A percentile compares a stretch with the other conserved stretches of the same genome.
phyloP scores from a whole-genome alignment of 345 rosid species.

The Euphorbia tirucalli region DNA sequence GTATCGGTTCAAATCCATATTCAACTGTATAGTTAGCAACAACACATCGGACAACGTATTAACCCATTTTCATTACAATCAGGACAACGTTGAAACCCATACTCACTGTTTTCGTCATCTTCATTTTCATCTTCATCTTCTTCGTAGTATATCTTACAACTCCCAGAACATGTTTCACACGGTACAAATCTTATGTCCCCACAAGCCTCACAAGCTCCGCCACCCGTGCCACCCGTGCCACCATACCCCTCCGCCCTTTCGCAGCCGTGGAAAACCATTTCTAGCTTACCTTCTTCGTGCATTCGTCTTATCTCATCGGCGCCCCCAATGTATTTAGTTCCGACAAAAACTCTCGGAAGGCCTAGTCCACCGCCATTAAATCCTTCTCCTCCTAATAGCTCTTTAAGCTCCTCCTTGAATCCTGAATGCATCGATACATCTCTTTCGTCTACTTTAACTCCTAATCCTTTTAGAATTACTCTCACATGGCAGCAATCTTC shows the following conservation, averaged over 20 bases:
- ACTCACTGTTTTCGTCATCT: slow-evolving; percentile 34
- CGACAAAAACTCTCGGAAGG: slow-evolving; percentile 28
- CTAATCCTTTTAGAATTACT: slow-evolving; percentile 59
- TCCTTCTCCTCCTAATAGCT: slow-evolving; percentile 20
- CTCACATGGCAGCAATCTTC: slow-evolving; percentile 77
- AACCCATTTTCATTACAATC: slow-evolving; percentile 37
- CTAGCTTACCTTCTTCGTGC: slow-evolving; percentile 33
- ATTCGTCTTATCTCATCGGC: slow-evolving; percentile 27
- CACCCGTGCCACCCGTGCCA: neutral
- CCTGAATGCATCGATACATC: slow-evolving; percentile 85
- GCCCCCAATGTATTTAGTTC: slow-evolving; percentile 26
- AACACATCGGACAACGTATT: slow-evolving; percentile 49
- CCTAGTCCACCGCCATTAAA: slow-evolving; percentile 17
- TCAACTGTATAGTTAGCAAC: slow-evolving; percentile 41
- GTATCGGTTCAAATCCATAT: too few relatives aligned
- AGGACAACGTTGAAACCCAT: slow-evolving; percentile 47
- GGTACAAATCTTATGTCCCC: slow-evolving; percentile 92
- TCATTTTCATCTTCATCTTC: slow-evolving; percentile 29
- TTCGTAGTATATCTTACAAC: slow-evolving; percentile 78
- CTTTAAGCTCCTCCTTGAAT: slow-evolving; percentile 60
- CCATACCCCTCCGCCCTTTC: slow-evolving; percentile 42
- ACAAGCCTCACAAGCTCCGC: slow-evolving; percentile 72
- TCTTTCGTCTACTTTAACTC: slow-evolving; percentile 63
- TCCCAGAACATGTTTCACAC: slow-evolving; percentile 87
- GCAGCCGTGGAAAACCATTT: slow-evolving; percentile 37